Conservation (phyloP, 306 rosid genomes). For the Ormosia semicastrata region DNA sequence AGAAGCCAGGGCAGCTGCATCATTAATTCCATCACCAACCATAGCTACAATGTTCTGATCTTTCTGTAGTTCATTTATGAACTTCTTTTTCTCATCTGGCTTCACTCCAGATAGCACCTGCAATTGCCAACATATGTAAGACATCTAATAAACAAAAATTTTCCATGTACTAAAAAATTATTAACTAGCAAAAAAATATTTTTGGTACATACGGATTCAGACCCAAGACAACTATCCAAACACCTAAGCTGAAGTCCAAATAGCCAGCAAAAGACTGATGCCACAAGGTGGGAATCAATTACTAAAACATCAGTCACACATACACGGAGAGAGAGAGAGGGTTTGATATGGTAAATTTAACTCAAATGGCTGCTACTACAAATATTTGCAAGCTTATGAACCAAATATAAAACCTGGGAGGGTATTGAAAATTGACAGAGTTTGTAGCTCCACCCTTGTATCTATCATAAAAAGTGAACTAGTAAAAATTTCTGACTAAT, state of each 20-base stretch:
- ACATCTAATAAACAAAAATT: background rate
- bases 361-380: background rate
- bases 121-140: conserved; percentile 10
- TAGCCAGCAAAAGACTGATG: background rate
- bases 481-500: conserved; percentile 1
- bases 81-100: conserved; percentile 77
- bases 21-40: conserved; percentile 99
- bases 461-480: background rate
- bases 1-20: conserved; percentile 95
- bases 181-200: background rate
- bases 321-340: background rate
- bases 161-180: background rate
- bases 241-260: conserved; percentile 10
- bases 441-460: background rate
- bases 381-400: background rate
- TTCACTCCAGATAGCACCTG: conserved; percentile 89
- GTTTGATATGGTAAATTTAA: background rate
- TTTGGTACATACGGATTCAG: background rate
- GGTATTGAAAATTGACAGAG: background rate
- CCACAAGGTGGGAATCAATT: background rate
- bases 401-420: background rate
- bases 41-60: conserved; percentile 73
- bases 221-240: background rate
- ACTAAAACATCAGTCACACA: background rate
- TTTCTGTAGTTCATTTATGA: conserved; percentile 66